Conservation (phyloP, 306 rosid genomes). For the Cicer pinnatifidum region DNA sequence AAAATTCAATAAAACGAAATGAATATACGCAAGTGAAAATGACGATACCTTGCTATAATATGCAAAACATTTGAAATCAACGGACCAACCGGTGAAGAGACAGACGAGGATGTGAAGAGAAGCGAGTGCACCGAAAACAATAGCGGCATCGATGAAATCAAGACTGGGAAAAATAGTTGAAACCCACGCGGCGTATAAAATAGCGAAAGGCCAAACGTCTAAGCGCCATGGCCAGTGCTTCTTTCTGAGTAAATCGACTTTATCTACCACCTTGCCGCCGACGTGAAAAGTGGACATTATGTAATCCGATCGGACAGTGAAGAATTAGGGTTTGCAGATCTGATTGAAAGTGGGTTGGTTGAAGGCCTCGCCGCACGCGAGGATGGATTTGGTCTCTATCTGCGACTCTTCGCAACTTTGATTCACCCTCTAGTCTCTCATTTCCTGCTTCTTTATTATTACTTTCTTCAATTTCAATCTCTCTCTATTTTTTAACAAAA, state of each 20-base stretch:
- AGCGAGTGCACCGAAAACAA: conserved; percentile 68
- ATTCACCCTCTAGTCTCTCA: conserved; percentile 15
- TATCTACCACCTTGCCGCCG: conserved; percentile 92
- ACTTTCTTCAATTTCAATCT: background rate
- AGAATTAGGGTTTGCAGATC: conserved; percentile 44
- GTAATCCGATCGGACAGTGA: background rate
- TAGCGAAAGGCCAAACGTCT: conserved; percentile 77
- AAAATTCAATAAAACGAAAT: background rate
- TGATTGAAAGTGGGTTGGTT: conserved; percentile 10
- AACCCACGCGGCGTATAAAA: conserved; percentile 64
- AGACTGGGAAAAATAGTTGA: conserved; percentile 66
- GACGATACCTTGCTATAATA: conserved; percentile 68
- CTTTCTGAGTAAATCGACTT: conserved; percentile 78
- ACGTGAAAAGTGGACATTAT: conserved; percentile 72
- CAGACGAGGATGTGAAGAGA: conserved; percentile 76
- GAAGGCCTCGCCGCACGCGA: conserved; percentile 26
- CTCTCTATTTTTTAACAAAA: no score
- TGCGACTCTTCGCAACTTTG: conserved; percentile 33
- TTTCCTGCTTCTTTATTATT: background rate
- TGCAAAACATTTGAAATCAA: conserved; percentile 85
- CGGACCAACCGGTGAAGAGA: conserved; percentile 94
- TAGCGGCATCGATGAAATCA: conserved; percentile 72
- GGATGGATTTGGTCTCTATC: conserved; percentile 7
- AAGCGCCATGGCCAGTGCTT: conserved; percentile 75
- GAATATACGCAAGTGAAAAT: no score